Evolutionary conservation across 768 basidiomycete genomes (phyloP), one percentile per base, ranked within the genome.

Genomic region (Lactarius pseudohatsudake): DNA sequence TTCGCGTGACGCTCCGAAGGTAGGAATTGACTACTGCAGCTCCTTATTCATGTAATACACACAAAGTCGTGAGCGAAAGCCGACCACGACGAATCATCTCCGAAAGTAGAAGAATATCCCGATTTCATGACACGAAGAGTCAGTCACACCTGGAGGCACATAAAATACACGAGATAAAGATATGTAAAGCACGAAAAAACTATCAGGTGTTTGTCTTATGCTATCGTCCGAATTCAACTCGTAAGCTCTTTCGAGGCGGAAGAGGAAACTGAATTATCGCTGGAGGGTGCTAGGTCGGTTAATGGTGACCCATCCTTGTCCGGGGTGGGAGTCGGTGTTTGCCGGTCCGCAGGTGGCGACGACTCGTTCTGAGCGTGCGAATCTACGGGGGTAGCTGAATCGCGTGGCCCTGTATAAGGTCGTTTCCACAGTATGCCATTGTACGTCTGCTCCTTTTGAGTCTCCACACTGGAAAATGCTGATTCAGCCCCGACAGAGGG

Each of bases 161-260:
- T 58, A 58, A 64, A 64, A 63, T 67, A 67, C 66, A 67, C 16
- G 50, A 43, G 62, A 67, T 67, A 67, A 67, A 54, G 50, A 67
- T 67, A 67, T 53, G 62, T 64, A 50, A 16, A 40, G 28, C 41
- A 22, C 11, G 22, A 34, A 58, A 47, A 34, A 45, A 34, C 11
- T 22, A 54, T 32, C 55, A 47, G 32, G 22, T 38, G 57, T 40
- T 28, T 26, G 26, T 50, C 57, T 30, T 54, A 57, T 62, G 36
- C 47, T 30, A 30, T 43, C 6, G n/a, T 59, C 57, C 54, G 34
- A 57, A 47, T 30, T 65, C 45, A 62, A 50, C 28, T 28, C 10
- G n/a, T 57, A 50, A 30, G 15, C 15, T n/a, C 16, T 9, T 7
- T 26, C 26, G 62, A 30, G 36, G 34, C 57, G 20, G 47, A 43